phyloP scores from a whole-genome alignment of 2,329 filamentous ascomycete species.

The Emmonsiellopsis sp. region DNA sequence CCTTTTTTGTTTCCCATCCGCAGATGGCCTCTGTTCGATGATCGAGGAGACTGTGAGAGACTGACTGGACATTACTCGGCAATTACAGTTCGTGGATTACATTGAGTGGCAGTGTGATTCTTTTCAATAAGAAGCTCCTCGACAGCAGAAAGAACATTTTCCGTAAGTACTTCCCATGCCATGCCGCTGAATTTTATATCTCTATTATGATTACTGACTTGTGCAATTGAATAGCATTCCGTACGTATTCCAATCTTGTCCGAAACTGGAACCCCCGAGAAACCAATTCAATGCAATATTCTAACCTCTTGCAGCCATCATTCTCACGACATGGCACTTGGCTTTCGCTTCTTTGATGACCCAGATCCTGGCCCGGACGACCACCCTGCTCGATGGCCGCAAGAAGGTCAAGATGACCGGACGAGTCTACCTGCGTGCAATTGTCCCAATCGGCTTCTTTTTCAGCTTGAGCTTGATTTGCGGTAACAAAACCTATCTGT shows the following conservation, averaged over 20 bases:
- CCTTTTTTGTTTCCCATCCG: background rate
- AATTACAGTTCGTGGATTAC: conserved; percentile 71
- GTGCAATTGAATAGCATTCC: conserved; percentile 30
- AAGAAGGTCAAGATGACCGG: conserved; percentile 97
- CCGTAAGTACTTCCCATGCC: conserved; percentile 44
- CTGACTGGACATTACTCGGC: background rate
- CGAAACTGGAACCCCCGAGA: conserved; percentile 5
- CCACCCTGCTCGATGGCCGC: conserved; percentile 79
- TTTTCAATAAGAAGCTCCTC: conserved; percentile 99
- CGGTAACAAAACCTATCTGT: conserved; percentile 90
- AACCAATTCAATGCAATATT: conserved; percentile 1
- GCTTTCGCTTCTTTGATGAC: conserved; percentile 89
- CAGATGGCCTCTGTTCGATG: background rate
- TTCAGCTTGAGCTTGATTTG: conserved; percentile 95
- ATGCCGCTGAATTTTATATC: background rate
- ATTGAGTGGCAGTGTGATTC: conserved; percentile 85
- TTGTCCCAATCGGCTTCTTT: conserved; percentile 89
- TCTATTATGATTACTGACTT: background rate
- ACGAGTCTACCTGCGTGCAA: conserved; percentile 82
- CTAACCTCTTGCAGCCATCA: conserved; percentile 31
- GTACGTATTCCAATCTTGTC: conserved; percentile 22
- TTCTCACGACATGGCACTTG: conserved; percentile 94
- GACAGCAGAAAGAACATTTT: conserved; percentile 62
- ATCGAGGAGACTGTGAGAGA: background rate
- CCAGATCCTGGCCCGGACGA: conserved; percentile 84